phyloP scores from a whole-genome alignment of 495 filamentous ascomycete species.

The Glarea lozoyensis region DNA sequence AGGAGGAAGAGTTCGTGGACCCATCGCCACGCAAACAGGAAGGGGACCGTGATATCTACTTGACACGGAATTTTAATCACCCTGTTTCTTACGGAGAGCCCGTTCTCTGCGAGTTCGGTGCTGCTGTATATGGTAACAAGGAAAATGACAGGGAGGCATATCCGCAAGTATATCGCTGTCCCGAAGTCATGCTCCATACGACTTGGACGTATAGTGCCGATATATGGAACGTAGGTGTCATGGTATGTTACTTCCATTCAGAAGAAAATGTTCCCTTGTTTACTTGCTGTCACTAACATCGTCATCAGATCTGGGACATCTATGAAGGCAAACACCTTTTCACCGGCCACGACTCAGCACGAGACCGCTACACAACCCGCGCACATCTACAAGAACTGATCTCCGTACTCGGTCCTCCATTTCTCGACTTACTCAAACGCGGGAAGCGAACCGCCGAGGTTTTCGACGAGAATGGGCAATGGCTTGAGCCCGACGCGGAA shows the following conservation, averaged over 20 bases:
- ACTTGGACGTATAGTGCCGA: slow-evolving; percentile 32
- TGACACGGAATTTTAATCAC: slow-evolving; percentile 4
- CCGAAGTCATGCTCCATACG: slow-evolving; percentile 34
- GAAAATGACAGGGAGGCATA: slow-evolving; percentile 18
- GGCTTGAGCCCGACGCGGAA: slow-evolving; percentile 1
- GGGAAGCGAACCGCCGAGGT: slow-evolving; percentile 9
- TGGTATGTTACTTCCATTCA: slow-evolving; percentile 24
- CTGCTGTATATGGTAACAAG: slow-evolving; percentile 11
- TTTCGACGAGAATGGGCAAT: slow-evolving; percentile 11
- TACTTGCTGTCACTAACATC: slow-evolving; percentile 1
- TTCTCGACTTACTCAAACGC: slow-evolving; percentile 10
- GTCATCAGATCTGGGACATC: slow-evolving; percentile 18
- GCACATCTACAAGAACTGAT: slow-evolving; percentile 21
- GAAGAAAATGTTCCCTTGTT: not conserved
- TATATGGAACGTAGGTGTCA: slow-evolving; percentile 38
- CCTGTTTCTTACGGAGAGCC: slow-evolving; percentile 2
- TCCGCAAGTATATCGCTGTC: slow-evolving; percentile 35
- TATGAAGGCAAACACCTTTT: slow-evolving; percentile 22
- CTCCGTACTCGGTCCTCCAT: slow-evolving; percentile 21
- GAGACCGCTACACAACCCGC: slow-evolving; percentile 11
- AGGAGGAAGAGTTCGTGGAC: slow-evolving; percentile 8
- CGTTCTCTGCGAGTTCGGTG: slow-evolving; percentile 17
- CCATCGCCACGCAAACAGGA: slow-evolving; percentile 14
- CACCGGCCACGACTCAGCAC: slow-evolving; percentile 4
- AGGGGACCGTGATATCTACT: slow-evolving; percentile 8